Conservation (phyloP, 345 rosid genomes). For the Aegle marmelos region DNA sequence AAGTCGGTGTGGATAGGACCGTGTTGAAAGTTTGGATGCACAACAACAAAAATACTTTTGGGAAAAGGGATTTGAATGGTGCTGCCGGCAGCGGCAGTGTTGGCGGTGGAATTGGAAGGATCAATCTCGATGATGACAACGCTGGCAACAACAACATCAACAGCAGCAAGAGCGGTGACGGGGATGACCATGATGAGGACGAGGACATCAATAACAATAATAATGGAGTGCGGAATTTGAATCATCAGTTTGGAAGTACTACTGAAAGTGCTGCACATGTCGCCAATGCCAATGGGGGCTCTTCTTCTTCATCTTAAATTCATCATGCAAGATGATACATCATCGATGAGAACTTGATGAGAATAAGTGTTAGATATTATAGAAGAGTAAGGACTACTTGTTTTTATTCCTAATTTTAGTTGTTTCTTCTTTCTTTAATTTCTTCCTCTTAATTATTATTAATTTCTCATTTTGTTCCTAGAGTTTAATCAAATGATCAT, state of each 20-base stretch:
- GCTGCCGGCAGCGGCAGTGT: background rate
- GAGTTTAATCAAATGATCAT: conserved; percentile 31
- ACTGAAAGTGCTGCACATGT: conserved; percentile 24
- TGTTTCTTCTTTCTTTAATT: conserved; percentile 12
- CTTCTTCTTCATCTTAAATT: conserved; percentile 43
- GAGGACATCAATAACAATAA: background rate
- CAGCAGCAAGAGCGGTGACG: background rate
- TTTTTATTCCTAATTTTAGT: conserved; percentile 7
- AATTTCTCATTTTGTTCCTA: conserved; percentile 15
- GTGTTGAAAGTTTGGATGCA: conserved; percentile 98
- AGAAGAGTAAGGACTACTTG: conserved; percentile 21
- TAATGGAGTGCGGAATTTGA: conserved; percentile 20
- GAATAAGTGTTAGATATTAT: conserved; percentile 28
- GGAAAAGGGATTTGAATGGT: conserved; percentile 26
- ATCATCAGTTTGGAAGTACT: conserved; percentile 26
- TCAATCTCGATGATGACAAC: conserved; percentile 10
- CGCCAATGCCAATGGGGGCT: conserved; percentile 41
- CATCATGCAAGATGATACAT: background rate
- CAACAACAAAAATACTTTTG: conserved; percentile 75
- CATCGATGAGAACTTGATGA: background rate
- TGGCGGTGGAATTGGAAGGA: background rate
- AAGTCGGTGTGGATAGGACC: conserved; percentile 61
- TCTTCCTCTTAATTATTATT: background rate
- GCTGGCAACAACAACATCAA: conserved; percentile 6
- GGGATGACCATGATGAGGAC: background rate